Evolutionary conservation across 306 rosid genomes (phyloP).

Genomic region (Macrotyloma uniflorum): DNA sequence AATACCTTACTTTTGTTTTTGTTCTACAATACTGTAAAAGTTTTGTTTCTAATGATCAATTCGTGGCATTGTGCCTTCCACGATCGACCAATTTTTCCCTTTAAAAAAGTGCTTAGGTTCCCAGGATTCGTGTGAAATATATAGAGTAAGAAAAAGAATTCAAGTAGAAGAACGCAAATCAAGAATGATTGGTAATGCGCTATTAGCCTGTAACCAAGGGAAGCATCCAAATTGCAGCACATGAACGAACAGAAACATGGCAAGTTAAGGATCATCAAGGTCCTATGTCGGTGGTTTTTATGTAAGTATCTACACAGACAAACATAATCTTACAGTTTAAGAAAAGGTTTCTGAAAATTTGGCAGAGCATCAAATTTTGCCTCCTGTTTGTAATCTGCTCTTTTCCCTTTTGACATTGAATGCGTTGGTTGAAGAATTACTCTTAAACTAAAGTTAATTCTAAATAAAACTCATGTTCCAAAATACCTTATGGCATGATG

Average conservation of each 20-base stretch:
- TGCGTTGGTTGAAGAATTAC: slow-evolving; percentile 10
- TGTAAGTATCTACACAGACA: slow-evolving; percentile 21
- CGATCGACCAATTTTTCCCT: background rate
- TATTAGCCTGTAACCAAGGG: slow-evolving; percentile 33
- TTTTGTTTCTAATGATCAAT: background rate
- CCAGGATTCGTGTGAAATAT: slow-evolving; percentile 11
- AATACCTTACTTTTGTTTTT: background rate
- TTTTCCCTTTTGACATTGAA: background rate
- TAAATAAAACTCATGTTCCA: background rate
- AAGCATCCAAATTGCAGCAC: slow-evolving; percentile 42
- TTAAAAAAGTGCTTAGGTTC: background rate
- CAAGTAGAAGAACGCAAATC: slow-evolving; percentile 7
- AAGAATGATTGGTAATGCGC: slow-evolving; percentile 5
- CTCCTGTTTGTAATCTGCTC: slow-evolving; percentile 30
- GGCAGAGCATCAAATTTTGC: slow-evolving; percentile 43
- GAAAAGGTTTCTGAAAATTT: slow-evolving; percentile 45
- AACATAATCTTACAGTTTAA: slow-evolving; percentile 30
- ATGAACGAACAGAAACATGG: slow-evolving; percentile 27
- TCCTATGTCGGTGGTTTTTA: background rate
- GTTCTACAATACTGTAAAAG: background rate
- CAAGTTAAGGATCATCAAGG: slow-evolving; percentile 52
- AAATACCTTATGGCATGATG: background rate
- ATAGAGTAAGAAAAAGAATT: background rate
- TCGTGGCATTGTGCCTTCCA: background rate
- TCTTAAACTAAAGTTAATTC: slow-evolving; percentile 23